Percentiles rank a stretch among this genome's conserved stretches.
phyloP scores from a whole-genome alignment of 805 yeast species.

The Barnettozyma botsteinii region DNA sequence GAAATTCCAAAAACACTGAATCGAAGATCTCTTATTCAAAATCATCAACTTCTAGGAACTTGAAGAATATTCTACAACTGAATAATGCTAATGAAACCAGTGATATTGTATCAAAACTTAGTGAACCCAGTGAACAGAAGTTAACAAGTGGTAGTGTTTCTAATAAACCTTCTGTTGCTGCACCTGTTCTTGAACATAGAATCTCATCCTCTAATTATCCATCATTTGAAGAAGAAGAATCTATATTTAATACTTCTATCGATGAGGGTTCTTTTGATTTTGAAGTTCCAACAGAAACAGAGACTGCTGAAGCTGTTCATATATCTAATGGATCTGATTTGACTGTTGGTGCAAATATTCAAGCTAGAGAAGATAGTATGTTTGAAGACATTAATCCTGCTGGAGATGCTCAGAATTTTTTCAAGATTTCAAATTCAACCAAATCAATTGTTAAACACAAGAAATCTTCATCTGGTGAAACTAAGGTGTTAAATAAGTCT shows the following conservation, averaged over 20 bases:
- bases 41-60: slow-evolving; percentile 24
- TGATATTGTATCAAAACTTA: background rate
- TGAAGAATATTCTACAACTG: slow-evolving; percentile 8
- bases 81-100: slow-evolving; percentile 5
- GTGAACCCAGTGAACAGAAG: background rate
- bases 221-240: slow-evolving; percentile 12
- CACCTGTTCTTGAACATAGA: slow-evolving; percentile 13
- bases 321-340: slow-evolving; percentile 24
- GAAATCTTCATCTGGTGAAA: slow-evolving; percentile 15
- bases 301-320: slow-evolving; percentile 23
- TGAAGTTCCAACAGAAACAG: slow-evolving; percentile 23
- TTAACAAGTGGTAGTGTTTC: no score
- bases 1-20: slow-evolving; percentile 14
- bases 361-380: slow-evolving; percentile 20
- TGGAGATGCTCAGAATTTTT: background rate
- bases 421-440: slow-evolving; percentile 14
- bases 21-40: slow-evolving; percentile 25
- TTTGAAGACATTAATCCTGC: slow-evolving; percentile 18
- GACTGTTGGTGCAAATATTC: slow-evolving; percentile 17
- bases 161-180: slow-evolving; percentile 2
- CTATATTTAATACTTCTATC: slow-evolving; percentile 5
- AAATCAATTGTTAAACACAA: slow-evolving; percentile 20
- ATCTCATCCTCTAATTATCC: slow-evolving; percentile 23
- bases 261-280: slow-evolving; percentile 24
- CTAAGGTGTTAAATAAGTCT: slow-evolving; percentile 9